A percentile compares a stretch with the other conserved stretches of the same genome.
Conservation (phyloP, 352 stramenopile genomes). For the Pythium guiyangense region DNA sequence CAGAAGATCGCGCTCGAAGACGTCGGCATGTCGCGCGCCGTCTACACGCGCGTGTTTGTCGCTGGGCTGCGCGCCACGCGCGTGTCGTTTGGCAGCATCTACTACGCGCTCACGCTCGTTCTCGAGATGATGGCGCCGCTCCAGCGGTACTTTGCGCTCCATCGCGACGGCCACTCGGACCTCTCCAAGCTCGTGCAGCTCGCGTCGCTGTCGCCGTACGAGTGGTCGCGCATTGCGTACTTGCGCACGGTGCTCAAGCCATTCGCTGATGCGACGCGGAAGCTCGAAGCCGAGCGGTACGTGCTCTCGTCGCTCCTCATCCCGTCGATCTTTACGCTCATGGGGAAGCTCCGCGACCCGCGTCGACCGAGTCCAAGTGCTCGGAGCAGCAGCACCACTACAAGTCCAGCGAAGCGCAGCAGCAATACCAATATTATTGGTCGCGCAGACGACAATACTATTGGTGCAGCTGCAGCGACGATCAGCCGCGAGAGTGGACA, state of each 20-base stretch:
- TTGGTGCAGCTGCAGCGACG: not conserved
- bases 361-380: not conserved
- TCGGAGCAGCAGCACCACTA: not conserved
- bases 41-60: conserved; percentile 46
- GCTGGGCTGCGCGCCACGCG: conserved; percentile 24
- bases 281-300: conserved; percentile 55
- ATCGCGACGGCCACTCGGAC: conserved; percentile 52
- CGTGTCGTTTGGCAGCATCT: conserved; percentile 45
- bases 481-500: not conserved
- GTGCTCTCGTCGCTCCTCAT: conserved; percentile 65
- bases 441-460: not conserved
- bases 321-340: conserved; percentile 59
- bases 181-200: conserved; percentile 71
- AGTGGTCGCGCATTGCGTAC: conserved; percentile 62
- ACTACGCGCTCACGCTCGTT: conserved; percentile 39
- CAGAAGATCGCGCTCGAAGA: conserved; percentile 42
- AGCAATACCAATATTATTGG: not conserved
- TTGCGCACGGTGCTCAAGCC: conserved; percentile 60
- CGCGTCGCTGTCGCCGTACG: conserved; percentile 54
- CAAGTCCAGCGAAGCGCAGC: not conserved
- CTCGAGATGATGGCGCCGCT: conserved; percentile 50
- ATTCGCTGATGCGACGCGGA: conserved; percentile 53
- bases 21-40: conserved; percentile 30
- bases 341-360: conserved; percentile 50
- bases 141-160: conserved; percentile 58